A percentile compares a stretch with the other conserved stretches of the same genome.
phyloP scores from a whole-genome alignment of 768 basidiomycete species.

The Trametes maxima region DNA sequence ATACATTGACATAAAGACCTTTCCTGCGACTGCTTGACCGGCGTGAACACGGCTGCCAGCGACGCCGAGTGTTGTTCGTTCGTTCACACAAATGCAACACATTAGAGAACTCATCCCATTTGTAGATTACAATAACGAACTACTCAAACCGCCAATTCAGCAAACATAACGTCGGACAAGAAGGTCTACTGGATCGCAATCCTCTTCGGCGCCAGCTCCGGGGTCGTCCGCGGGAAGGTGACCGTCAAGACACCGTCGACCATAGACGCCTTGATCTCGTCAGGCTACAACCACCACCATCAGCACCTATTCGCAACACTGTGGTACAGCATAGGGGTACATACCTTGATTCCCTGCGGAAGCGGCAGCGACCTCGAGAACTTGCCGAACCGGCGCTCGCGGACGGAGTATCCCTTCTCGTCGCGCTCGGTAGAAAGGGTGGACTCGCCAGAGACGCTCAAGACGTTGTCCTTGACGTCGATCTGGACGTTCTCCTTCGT shows the following conservation, averaged over 20 bases:
- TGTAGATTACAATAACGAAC: slow-evolving; percentile 3
- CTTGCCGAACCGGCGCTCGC: slow-evolving; percentile 33
- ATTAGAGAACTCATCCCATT: not conserved
- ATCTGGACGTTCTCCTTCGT: slow-evolving; percentile 52
- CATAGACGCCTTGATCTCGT: slow-evolving; percentile 46
- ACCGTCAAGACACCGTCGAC: slow-evolving; percentile 50
- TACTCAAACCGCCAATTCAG: not conserved
- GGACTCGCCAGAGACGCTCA: slow-evolving; percentile 53
- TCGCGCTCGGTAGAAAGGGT: slow-evolving; percentile 38
- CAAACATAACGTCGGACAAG: not conserved
- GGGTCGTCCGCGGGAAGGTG: slow-evolving; percentile 48
- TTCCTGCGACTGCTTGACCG: not conserved
- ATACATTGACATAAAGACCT: too few relatives aligned
- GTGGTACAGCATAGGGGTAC: not conserved
- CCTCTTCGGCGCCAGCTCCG: slow-evolving; percentile 47
- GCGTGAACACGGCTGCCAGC: not conserved
- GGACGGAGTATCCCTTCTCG: slow-evolving; percentile 37
- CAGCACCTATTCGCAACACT: not conserved
- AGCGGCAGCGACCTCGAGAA: slow-evolving; percentile 30
- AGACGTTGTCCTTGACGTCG: slow-evolving; percentile 50
- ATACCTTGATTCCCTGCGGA: slow-evolving; percentile 33
- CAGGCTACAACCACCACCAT: slow-evolving; percentile 19
- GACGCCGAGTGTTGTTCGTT: too few relatives aligned
- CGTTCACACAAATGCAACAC: not conserved
- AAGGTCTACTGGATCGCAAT: slow-evolving; percentile 36